phyloP scores from a whole-genome alignment of 2,329 filamentous ascomycete species.

The Myriangium duriaei region DNA sequence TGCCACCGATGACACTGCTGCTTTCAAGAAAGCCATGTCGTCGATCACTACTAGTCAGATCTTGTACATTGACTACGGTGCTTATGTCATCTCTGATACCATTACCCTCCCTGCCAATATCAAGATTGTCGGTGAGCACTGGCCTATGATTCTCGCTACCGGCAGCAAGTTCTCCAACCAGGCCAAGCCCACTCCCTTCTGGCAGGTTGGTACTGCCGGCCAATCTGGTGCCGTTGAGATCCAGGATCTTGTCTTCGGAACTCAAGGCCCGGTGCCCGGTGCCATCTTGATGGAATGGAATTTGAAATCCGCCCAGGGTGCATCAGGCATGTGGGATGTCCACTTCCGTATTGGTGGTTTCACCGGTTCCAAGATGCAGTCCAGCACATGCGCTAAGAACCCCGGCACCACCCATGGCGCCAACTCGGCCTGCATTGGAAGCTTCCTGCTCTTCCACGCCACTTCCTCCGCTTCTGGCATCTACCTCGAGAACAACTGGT shows the following conservation, averaged over 20 bases:
- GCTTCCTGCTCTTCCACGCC: slow-evolving; percentile 51
- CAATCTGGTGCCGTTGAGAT: slow-evolving; percentile 76
- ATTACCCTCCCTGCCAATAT: slow-evolving; percentile 47
- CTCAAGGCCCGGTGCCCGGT: slow-evolving; percentile 68
- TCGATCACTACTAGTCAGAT: slow-evolving; percentile 45
- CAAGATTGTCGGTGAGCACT: slow-evolving; percentile 83
- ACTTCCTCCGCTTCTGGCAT: slow-evolving; percentile 43
- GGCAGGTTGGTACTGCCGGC: slow-evolving; percentile 68
- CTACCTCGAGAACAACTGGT: slow-evolving; percentile 85
- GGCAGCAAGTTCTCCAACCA: slow-evolving; percentile 62
- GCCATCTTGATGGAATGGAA: slow-evolving; percentile 92
- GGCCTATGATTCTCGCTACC: slow-evolving; percentile 77
- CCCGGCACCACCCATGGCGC: slow-evolving; percentile 49
- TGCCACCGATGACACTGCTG: slow-evolving; percentile 70
- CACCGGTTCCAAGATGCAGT: slow-evolving; percentile 74
- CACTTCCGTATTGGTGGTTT: slow-evolving; percentile 87
- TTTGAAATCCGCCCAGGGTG: slow-evolving; percentile 55
- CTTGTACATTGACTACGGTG: slow-evolving; percentile 52
- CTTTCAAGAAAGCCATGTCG: slow-evolving; percentile 68
- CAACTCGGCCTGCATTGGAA: slow-evolving; percentile 57
- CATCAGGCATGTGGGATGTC: slow-evolving; percentile 83
- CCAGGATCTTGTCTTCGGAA: slow-evolving; percentile 75
- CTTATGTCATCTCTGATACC: slow-evolving; percentile 49
- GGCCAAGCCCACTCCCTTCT: slow-evolving; percentile 66
- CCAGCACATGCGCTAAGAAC: slow-evolving; percentile 66